phyloP scores from a whole-genome alignment of 164 flowering plant species.

The Akebia trifoliata region DNA sequence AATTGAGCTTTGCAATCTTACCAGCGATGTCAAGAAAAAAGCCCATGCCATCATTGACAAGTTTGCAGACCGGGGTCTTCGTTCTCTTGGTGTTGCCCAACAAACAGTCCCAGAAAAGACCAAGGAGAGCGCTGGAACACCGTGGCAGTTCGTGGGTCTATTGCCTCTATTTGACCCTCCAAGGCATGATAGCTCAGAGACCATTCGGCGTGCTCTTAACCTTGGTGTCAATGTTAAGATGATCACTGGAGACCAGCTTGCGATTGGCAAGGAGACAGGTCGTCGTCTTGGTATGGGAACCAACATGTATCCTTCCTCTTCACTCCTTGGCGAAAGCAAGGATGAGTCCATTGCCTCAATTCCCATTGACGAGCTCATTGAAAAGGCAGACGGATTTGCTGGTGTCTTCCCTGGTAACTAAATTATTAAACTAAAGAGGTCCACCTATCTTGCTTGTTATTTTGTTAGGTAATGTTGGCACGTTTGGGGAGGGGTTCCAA shows the following conservation, averaged over 20 bases:
- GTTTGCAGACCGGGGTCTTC: constrained; percentile 71
- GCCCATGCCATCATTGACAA: constrained; percentile 43
- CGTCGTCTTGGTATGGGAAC: constrained; percentile 95
- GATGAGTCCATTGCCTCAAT: constrained; percentile 57
- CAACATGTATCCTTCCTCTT: constrained; percentile 88
- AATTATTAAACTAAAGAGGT: too few relatives aligned
- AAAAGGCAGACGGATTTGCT: constrained; percentile 87
- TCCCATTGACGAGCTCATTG: constrained; percentile 76
- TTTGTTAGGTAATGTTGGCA: too few relatives aligned
- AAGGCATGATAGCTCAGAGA: constrained; percentile 88
- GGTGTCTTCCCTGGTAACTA: constrained; percentile 89
- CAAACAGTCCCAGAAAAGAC: constrained; percentile 67
- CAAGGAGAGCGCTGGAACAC: constrained; percentile 68
- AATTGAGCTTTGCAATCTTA: constrained; percentile 62
- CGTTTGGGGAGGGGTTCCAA: too few relatives aligned
- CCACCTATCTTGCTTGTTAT: too few relatives aligned
- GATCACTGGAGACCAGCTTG: constrained; percentile 93
- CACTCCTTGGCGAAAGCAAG: constrained; percentile 60
- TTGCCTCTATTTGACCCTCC: constrained; percentile 90
- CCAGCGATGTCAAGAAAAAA: constrained; percentile 38
- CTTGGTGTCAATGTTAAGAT: constrained; percentile 91
- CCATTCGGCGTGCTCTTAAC: constrained; percentile 76
- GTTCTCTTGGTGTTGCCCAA: constrained; percentile 61
- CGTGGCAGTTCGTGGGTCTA: constrained; percentile 86
- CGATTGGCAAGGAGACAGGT: constrained; percentile 87